phyloP scores from a whole-genome alignment of 805 yeast species.

The Scheffersomyces spartinae region DNA sequence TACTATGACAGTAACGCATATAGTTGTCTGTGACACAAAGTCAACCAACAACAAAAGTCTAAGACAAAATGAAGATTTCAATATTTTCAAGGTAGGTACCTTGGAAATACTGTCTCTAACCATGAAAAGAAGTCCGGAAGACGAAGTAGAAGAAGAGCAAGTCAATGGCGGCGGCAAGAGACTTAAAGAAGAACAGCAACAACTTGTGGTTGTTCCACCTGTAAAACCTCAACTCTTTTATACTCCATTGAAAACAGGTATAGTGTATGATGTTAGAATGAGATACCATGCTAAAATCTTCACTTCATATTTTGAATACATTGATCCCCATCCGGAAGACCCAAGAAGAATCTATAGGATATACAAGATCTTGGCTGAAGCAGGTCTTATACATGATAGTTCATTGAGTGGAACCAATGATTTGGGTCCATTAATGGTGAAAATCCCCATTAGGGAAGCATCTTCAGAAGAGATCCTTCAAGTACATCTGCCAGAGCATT shows the following conservation, averaged over 20 bases:
- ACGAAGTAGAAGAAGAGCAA: too few species aligned
- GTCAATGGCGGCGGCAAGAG: neutral
- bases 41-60: too few species aligned
- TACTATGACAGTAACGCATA: too few species aligned
- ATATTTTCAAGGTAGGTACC: too few species aligned
- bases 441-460: constrained; percentile 87
- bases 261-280: constrained; percentile 95
- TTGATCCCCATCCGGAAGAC: constrained; percentile 98
- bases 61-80: too few species aligned
- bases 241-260: constrained; percentile 75
- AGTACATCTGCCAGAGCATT: constrained; percentile 78
- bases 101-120: too few species aligned
- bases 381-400: constrained; percentile 78
- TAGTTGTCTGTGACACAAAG: too few species aligned
- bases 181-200: neutral
- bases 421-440: constrained; percentile 78
- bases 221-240: constrained; percentile 59
- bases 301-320: constrained; percentile 84
- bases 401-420: constrained; percentile 60
- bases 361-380: constrained; percentile 87
- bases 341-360: constrained; percentile 93
- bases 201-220: constrained; percentile 37
- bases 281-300: constrained; percentile 92
- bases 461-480: constrained; percentile 70
- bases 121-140: too few species aligned